These are phyloP conservation scores for Emergomyces pasteurianus DNA, from an alignment of 2,329 filamentous ascomycete genomes.

Conservation along the genomic window DNA sequence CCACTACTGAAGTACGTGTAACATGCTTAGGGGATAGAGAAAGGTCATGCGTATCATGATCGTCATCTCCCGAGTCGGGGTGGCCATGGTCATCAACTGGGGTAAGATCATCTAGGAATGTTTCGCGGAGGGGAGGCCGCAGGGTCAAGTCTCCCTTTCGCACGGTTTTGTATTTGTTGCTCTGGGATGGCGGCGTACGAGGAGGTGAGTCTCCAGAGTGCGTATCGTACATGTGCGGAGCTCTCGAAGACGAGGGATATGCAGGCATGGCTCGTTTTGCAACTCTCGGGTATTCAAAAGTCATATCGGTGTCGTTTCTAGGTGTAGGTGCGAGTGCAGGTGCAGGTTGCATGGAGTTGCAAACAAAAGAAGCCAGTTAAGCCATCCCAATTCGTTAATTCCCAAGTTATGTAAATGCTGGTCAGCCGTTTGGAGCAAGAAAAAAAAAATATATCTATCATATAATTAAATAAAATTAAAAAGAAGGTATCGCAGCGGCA, in stretches of 20 bases:
- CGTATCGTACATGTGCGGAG: slow-evolving; percentile 8
- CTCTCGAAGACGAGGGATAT: slow-evolving; percentile 3
- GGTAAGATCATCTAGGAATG: slow-evolving; percentile 28
- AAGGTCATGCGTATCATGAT: slow-evolving; percentile 22
- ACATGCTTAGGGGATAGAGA: slow-evolving; percentile 42
- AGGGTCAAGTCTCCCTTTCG: slow-evolving; percentile 17
- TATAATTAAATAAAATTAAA: too few species aligned
- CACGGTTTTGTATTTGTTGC: slow-evolving; percentile 19
- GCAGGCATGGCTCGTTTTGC: neutral
- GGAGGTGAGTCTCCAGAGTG: slow-evolving; percentile 24
- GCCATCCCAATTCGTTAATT: neutral
- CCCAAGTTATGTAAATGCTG: neutral
- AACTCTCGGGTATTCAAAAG: neutral
- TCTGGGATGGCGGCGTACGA: slow-evolving; percentile 26
- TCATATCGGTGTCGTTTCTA: neutral
- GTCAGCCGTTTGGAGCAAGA: neutral
- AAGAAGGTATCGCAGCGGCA: neutral
- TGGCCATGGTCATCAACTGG: slow-evolving; percentile 20
- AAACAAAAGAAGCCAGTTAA: neutral
- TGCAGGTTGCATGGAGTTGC: neutral
- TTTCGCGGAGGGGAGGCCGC: slow-evolving; percentile 28
- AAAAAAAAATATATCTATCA: too few species aligned
- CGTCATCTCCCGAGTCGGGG: slow-evolving; percentile 27
- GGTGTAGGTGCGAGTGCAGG: neutral
- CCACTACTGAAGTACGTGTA: slow-evolving; percentile 80